Evolutionary conservation across 768 basidiomycete genomes (phyloP).

Genomic region (Macrolepiota albuminosa): DNA sequence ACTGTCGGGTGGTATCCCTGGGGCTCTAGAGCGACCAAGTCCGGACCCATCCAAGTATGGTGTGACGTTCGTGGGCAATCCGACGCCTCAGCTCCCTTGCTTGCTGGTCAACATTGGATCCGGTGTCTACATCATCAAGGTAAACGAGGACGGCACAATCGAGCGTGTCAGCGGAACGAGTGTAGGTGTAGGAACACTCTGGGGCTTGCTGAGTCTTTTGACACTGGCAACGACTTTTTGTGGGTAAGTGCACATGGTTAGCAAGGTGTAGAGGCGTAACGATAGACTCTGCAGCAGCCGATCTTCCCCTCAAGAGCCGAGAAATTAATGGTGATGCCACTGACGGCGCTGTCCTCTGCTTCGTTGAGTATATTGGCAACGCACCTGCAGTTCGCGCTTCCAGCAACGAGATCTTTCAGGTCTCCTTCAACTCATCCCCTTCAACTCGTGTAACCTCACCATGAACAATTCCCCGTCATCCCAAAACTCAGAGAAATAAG

Average conservation of each 20-base stretch:
- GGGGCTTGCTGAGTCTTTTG: conserved; percentile 91
- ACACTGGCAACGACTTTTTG: conserved; percentile 94
- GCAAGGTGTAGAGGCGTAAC: conserved; percentile 5
- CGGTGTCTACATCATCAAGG: conserved; percentile 95
- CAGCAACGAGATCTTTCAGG: too few species aligned
- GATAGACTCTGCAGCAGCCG: too few species aligned
- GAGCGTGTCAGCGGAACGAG: conserved; percentile 98
- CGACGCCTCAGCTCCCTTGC: conserved; percentile 89
- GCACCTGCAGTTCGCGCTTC: too few species aligned
- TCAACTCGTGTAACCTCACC: too few species aligned
- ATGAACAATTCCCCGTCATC: too few species aligned
- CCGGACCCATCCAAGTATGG: conserved; percentile 87
- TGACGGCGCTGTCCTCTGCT: too few species aligned
- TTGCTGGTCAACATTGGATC: conserved; percentile 97
- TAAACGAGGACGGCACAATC: conserved; percentile 91
- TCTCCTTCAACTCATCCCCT: too few species aligned
- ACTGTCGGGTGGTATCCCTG: conserved; percentile 5
- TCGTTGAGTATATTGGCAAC: too few species aligned
- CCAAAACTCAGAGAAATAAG: too few species aligned
- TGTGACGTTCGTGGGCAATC: conserved; percentile 82
- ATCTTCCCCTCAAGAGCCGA: too few species aligned
- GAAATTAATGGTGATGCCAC: too few species aligned
- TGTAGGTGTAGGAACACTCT: conserved; percentile 94
- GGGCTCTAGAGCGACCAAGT: conserved; percentile 71
- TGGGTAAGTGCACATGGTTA: conserved; percentile 51